phyloP scores from a whole-genome alignment of 108 stramenopile genomes.

The Nitzschia palea region DNA sequence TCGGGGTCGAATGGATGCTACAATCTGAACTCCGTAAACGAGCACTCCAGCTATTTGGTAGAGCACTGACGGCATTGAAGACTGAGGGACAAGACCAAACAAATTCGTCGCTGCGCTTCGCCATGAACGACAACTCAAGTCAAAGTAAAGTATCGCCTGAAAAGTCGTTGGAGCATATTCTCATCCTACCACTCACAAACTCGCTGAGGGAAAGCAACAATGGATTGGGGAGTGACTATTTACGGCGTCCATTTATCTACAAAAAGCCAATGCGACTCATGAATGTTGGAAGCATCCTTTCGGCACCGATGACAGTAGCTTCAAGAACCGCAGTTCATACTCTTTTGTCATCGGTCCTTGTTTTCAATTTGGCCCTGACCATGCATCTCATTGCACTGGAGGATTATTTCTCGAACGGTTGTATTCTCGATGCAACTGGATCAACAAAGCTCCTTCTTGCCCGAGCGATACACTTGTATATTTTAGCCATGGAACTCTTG shows the following conservation, averaged over 20 bases:
- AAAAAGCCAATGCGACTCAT: background rate
- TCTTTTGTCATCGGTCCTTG: background rate
- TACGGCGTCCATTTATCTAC: no score
- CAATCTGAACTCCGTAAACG: no score
- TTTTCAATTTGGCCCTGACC: conserved; percentile 5
- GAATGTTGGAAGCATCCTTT: background rate
- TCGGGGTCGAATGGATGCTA: background rate
- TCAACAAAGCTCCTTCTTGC: background rate
- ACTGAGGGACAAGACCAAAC: background rate
- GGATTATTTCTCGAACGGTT: background rate
- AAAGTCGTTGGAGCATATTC: background rate
- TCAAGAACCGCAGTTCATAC: background rate
- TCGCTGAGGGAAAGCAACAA: no score
- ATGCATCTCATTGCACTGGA: background rate
- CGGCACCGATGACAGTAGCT: background rate
- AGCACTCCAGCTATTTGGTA: no score
- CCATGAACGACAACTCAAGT: background rate
- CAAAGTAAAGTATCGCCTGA: background rate
- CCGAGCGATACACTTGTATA: background rate
- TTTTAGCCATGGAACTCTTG: background rate
- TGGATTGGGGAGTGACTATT: no score
- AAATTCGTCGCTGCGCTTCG: background rate
- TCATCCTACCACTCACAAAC: background rate
- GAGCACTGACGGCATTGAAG: background rate
- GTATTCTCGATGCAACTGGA: background rate